phyloP scores from a whole-genome alignment of 2,329 filamentous ascomycete genomes.

The Cryphonectria radicalis region DNA sequence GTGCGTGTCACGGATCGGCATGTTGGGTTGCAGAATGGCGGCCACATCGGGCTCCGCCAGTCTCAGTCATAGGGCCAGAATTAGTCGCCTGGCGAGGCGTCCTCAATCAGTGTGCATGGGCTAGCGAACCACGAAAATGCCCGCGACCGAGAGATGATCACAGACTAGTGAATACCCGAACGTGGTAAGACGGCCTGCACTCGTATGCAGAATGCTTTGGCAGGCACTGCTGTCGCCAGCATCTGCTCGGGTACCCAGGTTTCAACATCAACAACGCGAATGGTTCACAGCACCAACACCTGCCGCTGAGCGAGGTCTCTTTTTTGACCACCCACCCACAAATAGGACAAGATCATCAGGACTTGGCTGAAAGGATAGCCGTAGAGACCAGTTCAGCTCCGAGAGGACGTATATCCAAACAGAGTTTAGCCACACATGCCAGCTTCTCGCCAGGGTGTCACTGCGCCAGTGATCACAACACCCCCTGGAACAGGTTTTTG shows the following conservation, averaged over 20 bases:
- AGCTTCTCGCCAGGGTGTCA: neutral
- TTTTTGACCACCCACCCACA: neutral
- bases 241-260: neutral
- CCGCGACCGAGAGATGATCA: constrained; percentile 9
- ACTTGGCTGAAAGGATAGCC: neutral
- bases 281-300: neutral
- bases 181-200: constrained; percentile 19
- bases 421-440: neutral
- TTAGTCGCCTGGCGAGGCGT: constrained; percentile 24
- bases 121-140: constrained; percentile 16
- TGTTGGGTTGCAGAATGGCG: neutral
- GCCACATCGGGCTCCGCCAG: constrained; percentile 12
- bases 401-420: neutral
- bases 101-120: constrained; percentile 11
- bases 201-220: constrained; percentile 11
- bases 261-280: neutral
- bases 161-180: neutral
- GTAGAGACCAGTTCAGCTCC: constrained; percentile 10
- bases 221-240: neutral
- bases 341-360: neutral
- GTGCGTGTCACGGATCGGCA: neutral
- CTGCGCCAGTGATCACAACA: constrained; percentile 6
- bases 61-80: constrained; percentile 14
- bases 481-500: neutral
- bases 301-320: neutral